A percentile compares a stretch with the other conserved stretches of the same genome.
Evolutionary conservation across 768 basidiomycete species (phyloP).

Genomic region (Aureoboletus auriporus): DNA sequence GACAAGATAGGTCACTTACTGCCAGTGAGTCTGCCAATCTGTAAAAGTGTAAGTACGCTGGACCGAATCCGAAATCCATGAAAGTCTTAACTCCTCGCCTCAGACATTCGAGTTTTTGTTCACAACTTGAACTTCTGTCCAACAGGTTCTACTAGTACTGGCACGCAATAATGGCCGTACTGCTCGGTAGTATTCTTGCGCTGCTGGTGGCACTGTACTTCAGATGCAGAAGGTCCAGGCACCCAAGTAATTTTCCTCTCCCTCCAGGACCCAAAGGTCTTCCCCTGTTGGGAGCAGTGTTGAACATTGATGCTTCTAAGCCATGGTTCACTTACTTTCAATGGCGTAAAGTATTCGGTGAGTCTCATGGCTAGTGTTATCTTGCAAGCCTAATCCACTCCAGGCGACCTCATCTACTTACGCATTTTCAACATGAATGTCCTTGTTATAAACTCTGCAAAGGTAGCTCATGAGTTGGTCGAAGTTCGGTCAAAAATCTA

Average conservation of each 20-base stretch:
- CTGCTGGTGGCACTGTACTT: constrained; percentile 15
- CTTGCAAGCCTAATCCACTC: not conserved
- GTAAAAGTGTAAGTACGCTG: too few relatives aligned
- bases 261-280: constrained; percentile 52
- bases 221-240: constrained; percentile 1
- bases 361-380: not conserved
- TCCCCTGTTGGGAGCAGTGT: constrained; percentile 25
- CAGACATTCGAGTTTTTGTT: too few relatives aligned
- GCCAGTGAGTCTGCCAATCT: too few relatives aligned
- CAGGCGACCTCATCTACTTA: constrained; percentile 22
- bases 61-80: too few relatives aligned
- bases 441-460: constrained; percentile 26
- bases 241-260: constrained; percentile 21
- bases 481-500: constrained; percentile 29
- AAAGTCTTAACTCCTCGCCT: too few relatives aligned
- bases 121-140: too few relatives aligned
- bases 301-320: constrained; percentile 23
- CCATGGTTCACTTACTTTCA: constrained; percentile 33
- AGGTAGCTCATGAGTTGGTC: constrained; percentile 26
- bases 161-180: not conserved
- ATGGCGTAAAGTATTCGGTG: constrained; percentile 28
- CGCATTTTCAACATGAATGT: constrained; percentile 21
- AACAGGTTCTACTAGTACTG: too few relatives aligned
- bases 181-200: constrained; percentile 1
- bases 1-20: too few relatives aligned